Evolutionary conservation across 345 rosid species (phyloP).

Genomic region (Heritiera littoralis): DNA sequence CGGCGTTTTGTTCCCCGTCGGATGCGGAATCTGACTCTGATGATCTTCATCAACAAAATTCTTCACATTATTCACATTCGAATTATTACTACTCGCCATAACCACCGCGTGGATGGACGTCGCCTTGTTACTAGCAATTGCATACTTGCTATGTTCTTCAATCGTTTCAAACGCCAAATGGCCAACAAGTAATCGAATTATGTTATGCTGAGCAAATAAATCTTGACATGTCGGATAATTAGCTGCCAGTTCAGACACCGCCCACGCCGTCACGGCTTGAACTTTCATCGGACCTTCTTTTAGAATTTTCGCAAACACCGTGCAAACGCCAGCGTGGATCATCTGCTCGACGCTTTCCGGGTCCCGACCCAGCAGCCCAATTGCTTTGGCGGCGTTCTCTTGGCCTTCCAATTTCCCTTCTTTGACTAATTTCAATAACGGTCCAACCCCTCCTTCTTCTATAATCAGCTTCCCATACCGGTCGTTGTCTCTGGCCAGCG

Average conservation of each 20-base stretch:
- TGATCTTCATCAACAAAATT: slow-evolving; percentile 41
- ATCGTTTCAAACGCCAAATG: slow-evolving; percentile 94
- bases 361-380: slow-evolving; percentile 80
- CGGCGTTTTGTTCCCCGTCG: slow-evolving; percentile 42
- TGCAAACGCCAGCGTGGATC: slow-evolving; percentile 63
- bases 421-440: slow-evolving; percentile 62
- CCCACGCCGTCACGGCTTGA: slow-evolving; percentile 88
- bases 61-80: slow-evolving; percentile 23
- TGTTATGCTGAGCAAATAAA: slow-evolving; percentile 70
- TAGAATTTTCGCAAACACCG: slow-evolving; percentile 66
- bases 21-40: slow-evolving; percentile 40
- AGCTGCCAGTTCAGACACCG: slow-evolving; percentile 67
- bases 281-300: slow-evolving; percentile 93
- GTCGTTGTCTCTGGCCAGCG: slow-evolving; percentile 80
- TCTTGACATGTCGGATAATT: slow-evolving; percentile 72
- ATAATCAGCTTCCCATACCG: slow-evolving; percentile 81
- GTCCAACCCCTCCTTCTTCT: slow-evolving; percentile 85
- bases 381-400: slow-evolving; percentile 76
- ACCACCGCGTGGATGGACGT: slow-evolving; percentile 81
- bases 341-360: slow-evolving; percentile 72
- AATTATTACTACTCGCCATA: slow-evolving; percentile 46
- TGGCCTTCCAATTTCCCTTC: slow-evolving; percentile 82
- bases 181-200: slow-evolving; percentile 71
- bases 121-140: slow-evolving; percentile 62
- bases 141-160: slow-evolving; percentile 86